Base-by-base conservation (phyloP, 345 rosid genomes). In the Nasturtium officinale region DNA sequence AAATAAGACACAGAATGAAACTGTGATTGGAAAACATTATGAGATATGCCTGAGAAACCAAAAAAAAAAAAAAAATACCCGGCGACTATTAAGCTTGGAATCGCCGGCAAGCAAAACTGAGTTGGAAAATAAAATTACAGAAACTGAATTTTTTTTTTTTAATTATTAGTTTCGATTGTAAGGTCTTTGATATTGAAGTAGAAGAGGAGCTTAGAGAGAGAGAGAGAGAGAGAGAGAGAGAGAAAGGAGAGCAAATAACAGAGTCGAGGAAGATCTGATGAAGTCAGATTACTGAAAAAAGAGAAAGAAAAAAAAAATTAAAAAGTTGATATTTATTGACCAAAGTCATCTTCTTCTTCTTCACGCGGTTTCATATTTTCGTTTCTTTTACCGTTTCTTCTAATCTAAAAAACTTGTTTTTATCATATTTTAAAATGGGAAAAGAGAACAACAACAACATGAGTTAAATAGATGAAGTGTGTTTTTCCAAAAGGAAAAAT, bases 21-120 rank as follows among this genome's bases (percentile, higher is more conserved):
- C 74, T 65, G 32, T 62, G 58, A 77, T 78, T 82, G 69, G 81
- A 73, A 42, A 83, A 69, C 96, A 93, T 93, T 59, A 50, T 61
- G 9, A 59, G 52, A 38, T 26, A 11, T 23, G 25, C 0, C 2
- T 43, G 26, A 15, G 47, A 20, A 5, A 20, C 7, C 5, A n/a
- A 8, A 20, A 33, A 17, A 10, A 37, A 15, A 10, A 57, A 1
- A 55, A 10, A 52, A 55, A 73, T 54, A 15, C 28, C 51, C 63
- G 68, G 25, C 42, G 60, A 53, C 3, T 43, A 61, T 54, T 15
- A 53, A 26, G 37, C 38, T 61, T 66, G 16, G 45, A 66, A 17
- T 43, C 38, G 60, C 52, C 13, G 61, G 20, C 9, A 51, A 46
- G 42, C 3, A 3, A 45, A 16, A 60, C 2, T 60, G 2, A 30